A percentile compares a stretch with the other conserved stretches of the same genome.
phyloP scores from a whole-genome alignment of 352 stramenopile genomes.

The Globisporangium cederbergense region DNA sequence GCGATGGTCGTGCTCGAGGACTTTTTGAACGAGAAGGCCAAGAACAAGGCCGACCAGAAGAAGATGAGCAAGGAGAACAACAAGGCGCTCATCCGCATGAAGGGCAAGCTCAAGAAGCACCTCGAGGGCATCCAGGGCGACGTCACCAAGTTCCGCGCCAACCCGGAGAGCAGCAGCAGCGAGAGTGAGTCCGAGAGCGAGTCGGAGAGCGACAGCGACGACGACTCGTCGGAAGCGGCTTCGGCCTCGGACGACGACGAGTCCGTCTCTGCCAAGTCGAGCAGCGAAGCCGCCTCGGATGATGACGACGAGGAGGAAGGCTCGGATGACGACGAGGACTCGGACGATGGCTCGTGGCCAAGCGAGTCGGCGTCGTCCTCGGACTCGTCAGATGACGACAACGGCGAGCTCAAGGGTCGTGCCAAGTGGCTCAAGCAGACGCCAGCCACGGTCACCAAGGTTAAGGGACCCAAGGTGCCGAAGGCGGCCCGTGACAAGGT shows the following conservation, averaged over 20 bases:
- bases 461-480: conserved; percentile 40
- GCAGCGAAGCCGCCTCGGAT: conserved; percentile 23
- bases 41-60: conserved; percentile 96
- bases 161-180: conserved; percentile 83
- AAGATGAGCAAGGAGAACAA: conserved; percentile 96
- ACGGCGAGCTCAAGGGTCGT: conserved; percentile 92
- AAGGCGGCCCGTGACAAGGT: conserved; percentile 53
- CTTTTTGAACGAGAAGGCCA: conserved; percentile 87
- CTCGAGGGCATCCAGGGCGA: conserved; percentile 89
- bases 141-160: conserved; percentile 89
- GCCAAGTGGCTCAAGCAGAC: conserved; percentile 95
- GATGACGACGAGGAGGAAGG: conserved; percentile 41
- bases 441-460: conserved; percentile 46
- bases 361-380: conserved; percentile 60
- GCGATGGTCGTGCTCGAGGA: conserved; percentile 94
- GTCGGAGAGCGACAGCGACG: conserved; percentile 33
- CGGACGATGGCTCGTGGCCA: conserved; percentile 36
- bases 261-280: conserved; percentile 3
- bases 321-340: conserved; percentile 31
- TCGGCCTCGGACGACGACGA: conserved; percentile 28
- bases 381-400: conserved; percentile 67
- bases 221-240: conserved; percentile 36
- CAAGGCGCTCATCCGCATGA: conserved; percentile 96
- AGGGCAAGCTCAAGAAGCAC: conserved; percentile 96
- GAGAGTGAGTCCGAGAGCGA: conserved; percentile 35